Evolutionary conservation across 177 flowering plant genomes (phyloP).

Genomic region (Vitis hybrid): DNA sequence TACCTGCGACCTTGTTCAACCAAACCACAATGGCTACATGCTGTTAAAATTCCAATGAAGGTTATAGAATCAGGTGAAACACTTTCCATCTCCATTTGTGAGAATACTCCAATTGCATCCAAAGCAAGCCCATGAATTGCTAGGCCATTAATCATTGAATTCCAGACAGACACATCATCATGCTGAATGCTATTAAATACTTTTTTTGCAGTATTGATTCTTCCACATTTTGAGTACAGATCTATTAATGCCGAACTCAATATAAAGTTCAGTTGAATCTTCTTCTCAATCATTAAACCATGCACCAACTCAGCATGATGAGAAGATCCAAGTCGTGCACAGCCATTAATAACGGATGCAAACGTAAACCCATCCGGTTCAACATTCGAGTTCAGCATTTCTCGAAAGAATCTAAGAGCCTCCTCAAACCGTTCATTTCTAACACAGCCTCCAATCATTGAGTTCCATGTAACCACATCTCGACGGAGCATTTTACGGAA

Average conservation of each 20-base stretch:
- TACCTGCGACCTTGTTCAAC: constrained; percentile 50
- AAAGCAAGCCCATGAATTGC: constrained; percentile 71
- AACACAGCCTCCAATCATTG: constrained; percentile 49
- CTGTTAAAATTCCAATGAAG: constrained; percentile 59
- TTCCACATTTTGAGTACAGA: constrained; percentile 79
- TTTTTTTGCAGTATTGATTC: constrained; percentile 44
- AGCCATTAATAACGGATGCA: constrained; percentile 49
- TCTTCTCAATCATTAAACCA: constrained; percentile 38
- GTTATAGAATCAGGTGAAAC: constrained; percentile 68
- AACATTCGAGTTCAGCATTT: constrained; percentile 44
- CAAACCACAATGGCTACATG: constrained; percentile 79
- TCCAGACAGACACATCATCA: constrained; percentile 64
- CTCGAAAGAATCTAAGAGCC: constrained; percentile 39
- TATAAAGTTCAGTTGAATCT: constrained; percentile 46
- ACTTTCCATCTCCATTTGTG: constrained; percentile 48
- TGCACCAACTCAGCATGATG: constrained; percentile 56
- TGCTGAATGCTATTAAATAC: constrained; percentile 35
- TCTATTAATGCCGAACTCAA: constrained; percentile 60
- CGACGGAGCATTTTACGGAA: constrained; percentile 34
- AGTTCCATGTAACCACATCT: constrained; percentile 58
- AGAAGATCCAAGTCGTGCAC: constrained; percentile 50
- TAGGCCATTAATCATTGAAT: constrained; percentile 70
- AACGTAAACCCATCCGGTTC: constrained; percentile 76
- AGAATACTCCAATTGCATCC: constrained; percentile 54
- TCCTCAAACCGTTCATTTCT: constrained; percentile 42